Evolutionary conservation across 2,329 filamentous ascomycete species (phyloP).

Genomic region (Cercospora sojina): DNA sequence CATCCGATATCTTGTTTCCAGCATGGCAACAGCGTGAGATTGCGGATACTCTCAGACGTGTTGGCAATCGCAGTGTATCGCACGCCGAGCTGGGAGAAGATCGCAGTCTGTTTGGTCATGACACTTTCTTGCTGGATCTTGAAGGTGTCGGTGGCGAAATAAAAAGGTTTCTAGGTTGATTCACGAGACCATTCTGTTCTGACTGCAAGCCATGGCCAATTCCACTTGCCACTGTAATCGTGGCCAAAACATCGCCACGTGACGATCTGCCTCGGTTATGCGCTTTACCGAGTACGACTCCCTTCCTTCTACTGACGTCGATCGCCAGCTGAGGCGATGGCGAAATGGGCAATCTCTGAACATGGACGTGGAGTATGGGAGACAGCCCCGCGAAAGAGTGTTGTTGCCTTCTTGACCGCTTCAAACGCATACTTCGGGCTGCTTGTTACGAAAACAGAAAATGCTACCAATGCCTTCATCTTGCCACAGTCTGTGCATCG

Average conservation of each 20-base stretch:
- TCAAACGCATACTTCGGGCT: background rate
- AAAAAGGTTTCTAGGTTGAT: conserved; percentile 71
- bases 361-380: background rate
- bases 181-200: background rate
- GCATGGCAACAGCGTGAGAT: conserved; percentile 98
- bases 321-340: background rate
- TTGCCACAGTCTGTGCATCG: background rate
- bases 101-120: conserved; percentile 90
- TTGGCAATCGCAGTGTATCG: conserved; percentile 76
- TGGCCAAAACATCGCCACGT: background rate
- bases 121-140: conserved; percentile 90
- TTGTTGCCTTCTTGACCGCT: background rate
- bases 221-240: background rate
- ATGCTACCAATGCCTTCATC: background rate
- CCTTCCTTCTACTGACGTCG: background rate
- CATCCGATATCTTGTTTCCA: conserved; percentile 93
- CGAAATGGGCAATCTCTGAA: background rate
- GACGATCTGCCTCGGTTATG: background rate
- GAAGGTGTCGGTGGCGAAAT: conserved; percentile 87
- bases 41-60: conserved; percentile 73
- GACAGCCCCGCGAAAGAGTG: background rate
- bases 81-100: conserved; percentile 93
- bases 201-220: background rate
- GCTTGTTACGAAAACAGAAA: background rate
- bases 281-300: background rate